Evolutionary conservation across 768 basidiomycete species (phyloP), one percentile per base, ranked within the genome.

Genomic region (Boletus vinaceobasis): DNA sequence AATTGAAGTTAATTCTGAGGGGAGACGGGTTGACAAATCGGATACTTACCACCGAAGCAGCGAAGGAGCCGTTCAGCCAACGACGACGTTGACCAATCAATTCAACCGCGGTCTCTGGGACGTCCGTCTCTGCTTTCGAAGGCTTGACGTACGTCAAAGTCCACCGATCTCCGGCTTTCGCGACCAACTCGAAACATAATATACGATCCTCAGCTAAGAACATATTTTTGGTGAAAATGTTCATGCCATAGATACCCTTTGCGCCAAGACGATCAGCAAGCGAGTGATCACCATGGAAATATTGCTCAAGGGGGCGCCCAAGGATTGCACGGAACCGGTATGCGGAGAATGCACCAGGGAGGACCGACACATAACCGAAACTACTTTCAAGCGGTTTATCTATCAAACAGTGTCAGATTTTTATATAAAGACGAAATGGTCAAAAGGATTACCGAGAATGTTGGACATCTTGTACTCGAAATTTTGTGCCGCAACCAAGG

Each of bases 391-490:
- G 78, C 1, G 95, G 95, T 69, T 97, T 95, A 70, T 95, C 93
- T 87, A 49, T 38, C 17, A 49, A 15, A 23, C 23, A 21, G 14
- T 4, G 60, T 69, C 38, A 64, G 57, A 45, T 31, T 21, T 2
- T 45, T 35, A 36, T 11, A 43, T 53, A 1, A 56, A 43, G 49
- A 42, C 38, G n/a, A 48, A 21, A 10, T 44, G 21, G 45, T 11
- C 8, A 9, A n/a, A 32, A 21, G 32, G 52, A 76, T 50, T 61
- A 85, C 87, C 89, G 29, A 98, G 77, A 66, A 98, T 97, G 73
- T 98, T 97, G 43, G 92, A 94, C 91, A 98, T 96, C 75, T 93
- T 97, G 76, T 97, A 97, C 74, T 95, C 93, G 63, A 95, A 95
- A 73, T 98, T 97, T 71, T 98, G 95, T 15, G 95, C 93, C 8